Evolutionary conservation across 106 monocot genomes (phyloP).

Genomic region (Acorus gramineus): DNA sequence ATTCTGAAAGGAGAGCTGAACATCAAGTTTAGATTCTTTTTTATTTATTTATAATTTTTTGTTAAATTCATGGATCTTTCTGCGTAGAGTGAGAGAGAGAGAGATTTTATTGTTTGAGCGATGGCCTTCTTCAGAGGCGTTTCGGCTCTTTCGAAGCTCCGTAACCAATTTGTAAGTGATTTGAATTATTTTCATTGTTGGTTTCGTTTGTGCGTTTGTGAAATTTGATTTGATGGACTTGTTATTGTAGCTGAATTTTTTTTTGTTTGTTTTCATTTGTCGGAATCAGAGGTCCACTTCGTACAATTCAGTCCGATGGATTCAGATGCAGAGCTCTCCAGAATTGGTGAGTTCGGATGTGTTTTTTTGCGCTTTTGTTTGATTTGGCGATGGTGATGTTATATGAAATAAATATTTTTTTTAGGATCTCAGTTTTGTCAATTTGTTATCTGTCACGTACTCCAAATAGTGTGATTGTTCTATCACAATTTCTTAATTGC

Average conservation of each 20-base stretch:
- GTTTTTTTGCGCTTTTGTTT: neutral
- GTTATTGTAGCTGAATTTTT: neutral
- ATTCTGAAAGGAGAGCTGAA: too few relatives aligned
- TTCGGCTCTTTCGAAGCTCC: conserved; percentile 55
- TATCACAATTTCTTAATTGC: too few relatives aligned
- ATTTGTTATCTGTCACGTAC: too few relatives aligned
- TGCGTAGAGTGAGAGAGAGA: too few relatives aligned
- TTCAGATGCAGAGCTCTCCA: conserved; percentile 66
- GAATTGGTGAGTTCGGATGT: conserved; percentile 40
- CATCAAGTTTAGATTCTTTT: too few relatives aligned
- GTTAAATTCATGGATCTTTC: too few relatives aligned
- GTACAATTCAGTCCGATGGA: conserved; percentile 54
- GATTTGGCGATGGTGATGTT: neutral
- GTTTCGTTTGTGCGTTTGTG: neutral
- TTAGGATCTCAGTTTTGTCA: too few relatives aligned
- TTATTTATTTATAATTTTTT: too few relatives aligned
- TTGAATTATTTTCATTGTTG: neutral
- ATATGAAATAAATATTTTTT: too few relatives aligned
- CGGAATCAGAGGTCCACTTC: conserved; percentile 40
- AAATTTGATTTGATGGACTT: neutral
- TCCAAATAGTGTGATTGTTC: too few relatives aligned
- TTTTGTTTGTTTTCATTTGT: conserved; percentile 3
- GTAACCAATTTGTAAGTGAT: conserved; percentile 59
- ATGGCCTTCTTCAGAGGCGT: conserved; percentile 53
- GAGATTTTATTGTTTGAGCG: neutral